Percentiles rank a stretch among this genome's conserved stretches.
Evolutionary conservation across 352 stramenopile genomes (phyloP).

Genomic region (Phytophthora fragariaefolia): DNA sequence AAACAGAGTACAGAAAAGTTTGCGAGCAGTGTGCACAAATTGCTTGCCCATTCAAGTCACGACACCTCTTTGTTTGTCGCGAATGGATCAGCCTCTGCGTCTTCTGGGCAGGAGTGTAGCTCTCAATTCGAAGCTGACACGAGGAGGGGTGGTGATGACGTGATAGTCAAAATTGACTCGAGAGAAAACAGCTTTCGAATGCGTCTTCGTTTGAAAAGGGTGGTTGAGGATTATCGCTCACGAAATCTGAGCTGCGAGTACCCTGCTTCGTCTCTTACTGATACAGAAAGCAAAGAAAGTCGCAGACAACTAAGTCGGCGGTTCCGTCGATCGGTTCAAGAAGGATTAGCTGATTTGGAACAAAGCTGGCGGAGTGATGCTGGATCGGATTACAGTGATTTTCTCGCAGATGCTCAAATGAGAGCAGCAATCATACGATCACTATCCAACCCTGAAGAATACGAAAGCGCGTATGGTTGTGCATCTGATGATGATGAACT

Average conservation of each 20-base stretch:
- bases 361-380: slow-evolving; percentile 75
- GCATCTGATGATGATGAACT: slow-evolving; percentile 64
- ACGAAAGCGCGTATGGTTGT: slow-evolving; percentile 44
- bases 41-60: slow-evolving; percentile 49
- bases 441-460: slow-evolving; percentile 64
- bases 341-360: slow-evolving; percentile 45
- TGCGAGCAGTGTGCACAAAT: slow-evolving; percentile 79
- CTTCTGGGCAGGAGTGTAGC: not conserved
- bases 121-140: not conserved
- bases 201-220: slow-evolving; percentile 70
- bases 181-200: slow-evolving; percentile 81
- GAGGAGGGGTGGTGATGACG: slow-evolving; percentile 27
- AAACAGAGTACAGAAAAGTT: slow-evolving; percentile 83
- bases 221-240: slow-evolving; percentile 70
- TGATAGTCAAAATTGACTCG: slow-evolving; percentile 70
- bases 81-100: not conserved
- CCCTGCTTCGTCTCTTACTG: slow-evolving; percentile 46
- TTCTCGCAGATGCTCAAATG: slow-evolving; percentile 81
- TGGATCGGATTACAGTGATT: slow-evolving; percentile 81
- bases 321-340: slow-evolving; percentile 44
- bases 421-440: slow-evolving; percentile 76
- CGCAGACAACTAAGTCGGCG: slow-evolving; percentile 35
- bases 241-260: slow-evolving; percentile 74
- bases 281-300: slow-evolving; percentile 54
- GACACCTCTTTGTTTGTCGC: slow-evolving; percentile 20